Percentiles rank a stretch among this genome's conserved stretches.
phyloP scores from a whole-genome alignment of 2,329 filamentous ascomycete species.

The Neofusicoccum kwambonambiense region DNA sequence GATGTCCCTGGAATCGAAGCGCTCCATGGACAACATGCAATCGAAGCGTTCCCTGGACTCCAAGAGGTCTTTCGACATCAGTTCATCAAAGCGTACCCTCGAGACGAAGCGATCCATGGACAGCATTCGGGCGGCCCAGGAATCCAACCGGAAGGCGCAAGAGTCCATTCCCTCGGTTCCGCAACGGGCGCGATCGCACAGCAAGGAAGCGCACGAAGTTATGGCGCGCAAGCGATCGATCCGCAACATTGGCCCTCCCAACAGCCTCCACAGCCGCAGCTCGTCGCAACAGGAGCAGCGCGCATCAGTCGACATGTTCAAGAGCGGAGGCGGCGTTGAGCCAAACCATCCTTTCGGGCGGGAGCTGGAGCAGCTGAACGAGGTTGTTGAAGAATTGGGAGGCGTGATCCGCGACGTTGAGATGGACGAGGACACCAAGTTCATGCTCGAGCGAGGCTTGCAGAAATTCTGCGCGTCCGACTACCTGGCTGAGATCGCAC shows the following conservation, averaged over 20 bases:
- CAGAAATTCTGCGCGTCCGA: conserved; percentile 74
- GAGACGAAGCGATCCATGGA: conserved; percentile 6
- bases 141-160: conserved; percentile 37
- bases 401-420: conserved; percentile 57
- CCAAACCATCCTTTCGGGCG: conserved; percentile 75
- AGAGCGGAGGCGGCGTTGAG: conserved; percentile 36
- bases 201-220: conserved; percentile 79
- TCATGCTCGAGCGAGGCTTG: conserved; percentile 68
- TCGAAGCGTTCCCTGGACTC: conserved; percentile 10
- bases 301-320: conserved; percentile 45
- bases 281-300: conserved; percentile 58
- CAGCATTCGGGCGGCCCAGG: conserved; percentile 12
- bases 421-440: conserved; percentile 70
- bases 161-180: conserved; percentile 67
- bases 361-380: conserved; percentile 88
- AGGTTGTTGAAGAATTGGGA: conserved; percentile 86
- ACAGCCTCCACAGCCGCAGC: conserved; percentile 50
- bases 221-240: conserved; percentile 68
- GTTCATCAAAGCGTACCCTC: neutral
- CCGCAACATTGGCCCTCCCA: conserved; percentile 39
- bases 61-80: conserved; percentile 6
- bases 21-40: conserved; percentile 8
- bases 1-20: conserved; percentile 11
- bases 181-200: conserved; percentile 78
- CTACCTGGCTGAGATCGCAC: conserved; percentile 78